Base-by-base conservation (phyloP, 2,329 filamentous ascomycete genomes). In the Colletotrichum nymphaeae region DNA sequence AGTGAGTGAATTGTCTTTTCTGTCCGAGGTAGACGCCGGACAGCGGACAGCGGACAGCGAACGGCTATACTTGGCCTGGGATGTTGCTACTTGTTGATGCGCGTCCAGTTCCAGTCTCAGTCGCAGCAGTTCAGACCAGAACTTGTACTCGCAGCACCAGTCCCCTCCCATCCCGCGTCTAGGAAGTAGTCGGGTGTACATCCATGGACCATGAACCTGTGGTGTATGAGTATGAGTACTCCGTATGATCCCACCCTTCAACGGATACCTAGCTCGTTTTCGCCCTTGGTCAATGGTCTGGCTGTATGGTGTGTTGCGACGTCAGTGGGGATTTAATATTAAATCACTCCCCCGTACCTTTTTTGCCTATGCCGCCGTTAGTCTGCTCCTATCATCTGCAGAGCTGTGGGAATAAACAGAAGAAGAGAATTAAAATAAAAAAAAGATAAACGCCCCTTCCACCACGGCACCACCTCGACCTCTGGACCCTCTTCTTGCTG, bases 261-360 rank as follows among this genome's bases (percentile, higher is more conserved):
- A 67, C 35, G 63, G 55, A 59, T 70, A 53, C 62, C 53, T 66
- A 24, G 37, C 53, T 71, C 55, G 53, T 57, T 52, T 42, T 42
- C 42, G 58, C 32, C 28, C 26, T 9, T 26, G 28, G 59, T 42
- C 28, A 62, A 37, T 32, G 19, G 35, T 32, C 42, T 49, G 42
- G 55, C 67, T 49, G 55, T 60, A 59, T 53, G 35, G 71, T 67
- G 60, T 59, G 72, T 60, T 69, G 65, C 67, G 72, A 72, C 74
- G 68, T 73, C 72, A 69, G 74, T 75, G 74, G 74, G 30, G 74
- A 75, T 64, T 66, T 68, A 75, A 75, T 75, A 75, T 75, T 75
- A 75, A 74, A 67, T 49, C 63, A 67, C 56, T 67, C 67, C 67
- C 35, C 63, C 24, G 60, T 59, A 46, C 55, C 35, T 57, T 28